phyloP scores from a whole-genome alignment of 495 filamentous ascomycete species.

The Daldinia caldariorum region DNA sequence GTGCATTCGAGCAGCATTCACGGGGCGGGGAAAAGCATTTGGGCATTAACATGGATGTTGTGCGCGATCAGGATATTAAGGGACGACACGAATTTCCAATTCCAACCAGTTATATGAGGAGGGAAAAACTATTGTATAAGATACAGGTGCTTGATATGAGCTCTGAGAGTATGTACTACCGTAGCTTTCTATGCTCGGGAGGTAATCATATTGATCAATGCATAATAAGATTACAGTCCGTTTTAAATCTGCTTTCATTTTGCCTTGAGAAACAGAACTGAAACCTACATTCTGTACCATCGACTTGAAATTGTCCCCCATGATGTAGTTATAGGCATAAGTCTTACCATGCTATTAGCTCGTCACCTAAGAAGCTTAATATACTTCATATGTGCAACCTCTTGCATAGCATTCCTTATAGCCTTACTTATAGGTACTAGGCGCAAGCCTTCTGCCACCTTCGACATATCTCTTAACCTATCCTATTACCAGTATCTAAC shows the following conservation, averaged over 20 bases:
- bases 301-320: not conserved
- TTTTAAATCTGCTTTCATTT: not conserved
- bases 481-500: too few relatives aligned
- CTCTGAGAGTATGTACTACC: conserved; percentile 23
- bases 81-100: conserved; percentile 21
- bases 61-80: conserved; percentile 17
- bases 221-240: conserved; percentile 6
- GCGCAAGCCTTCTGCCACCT: too few relatives aligned
- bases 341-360: not conserved
- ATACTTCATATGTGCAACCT: not conserved
- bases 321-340: not conserved
- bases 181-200: conserved; percentile 10
- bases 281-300: not conserved
- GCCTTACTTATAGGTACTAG: not conserved
- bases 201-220: conserved; percentile 20
- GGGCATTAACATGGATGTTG: conserved; percentile 19
- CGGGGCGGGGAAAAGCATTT: conserved; percentile 31
- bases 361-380: not conserved
- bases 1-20: conserved; percentile 34
- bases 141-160: conserved; percentile 31
- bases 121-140: conserved; percentile 25
- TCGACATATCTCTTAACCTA: too few relatives aligned
- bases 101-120: conserved; percentile 8
- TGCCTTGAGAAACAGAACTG: not conserved
- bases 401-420: not conserved